Evolutionary conservation across 1,139 yeast species (phyloP).

Genomic region (Debaryomycetaceae sp.): DNA sequence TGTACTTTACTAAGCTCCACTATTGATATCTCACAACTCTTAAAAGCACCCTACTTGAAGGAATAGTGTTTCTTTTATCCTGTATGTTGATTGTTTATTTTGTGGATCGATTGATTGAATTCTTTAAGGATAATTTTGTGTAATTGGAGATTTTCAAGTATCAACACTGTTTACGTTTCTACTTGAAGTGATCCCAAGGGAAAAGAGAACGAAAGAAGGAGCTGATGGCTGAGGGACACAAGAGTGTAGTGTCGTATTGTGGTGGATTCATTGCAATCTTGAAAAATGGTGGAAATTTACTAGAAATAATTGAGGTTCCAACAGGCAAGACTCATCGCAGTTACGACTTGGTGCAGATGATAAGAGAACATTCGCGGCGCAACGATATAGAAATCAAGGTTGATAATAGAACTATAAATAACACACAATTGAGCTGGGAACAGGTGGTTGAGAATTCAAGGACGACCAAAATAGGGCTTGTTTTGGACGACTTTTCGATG

Average conservation of each 20-base stretch:
- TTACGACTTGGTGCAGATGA: slow-evolving; percentile 9
- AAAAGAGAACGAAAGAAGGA: neutral
- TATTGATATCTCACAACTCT: neutral
- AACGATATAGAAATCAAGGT: slow-evolving; percentile 1
- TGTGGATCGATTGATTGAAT: slow-evolving; percentile 4
- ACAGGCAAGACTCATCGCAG: slow-evolving; percentile 6
- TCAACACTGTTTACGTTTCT: neutral
- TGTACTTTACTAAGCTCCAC: neutral
- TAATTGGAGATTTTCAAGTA: neutral
- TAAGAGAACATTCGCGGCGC: slow-evolving; percentile 3
- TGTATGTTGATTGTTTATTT: slow-evolving; percentile 13
- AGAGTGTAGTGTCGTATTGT: slow-evolving; percentile 4
- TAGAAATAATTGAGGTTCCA: slow-evolving; percentile 8
- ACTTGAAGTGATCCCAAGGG: neutral
- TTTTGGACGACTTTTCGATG: slow-evolving; percentile 18
- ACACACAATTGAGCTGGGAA: slow-evolving; percentile 29
- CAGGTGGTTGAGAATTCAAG: slow-evolving; percentile 8
- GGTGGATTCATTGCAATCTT: slow-evolving; percentile 2
- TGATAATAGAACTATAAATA: slow-evolving; percentile 1
- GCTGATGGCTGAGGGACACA: neutral
- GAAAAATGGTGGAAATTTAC: neutral
- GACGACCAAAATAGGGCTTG: slow-evolving; percentile 26
- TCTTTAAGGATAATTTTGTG: slow-evolving; percentile 7
- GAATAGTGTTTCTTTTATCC: slow-evolving; percentile 6
- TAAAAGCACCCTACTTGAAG: neutral